These are phyloP conservation scores for Endoconidiophora polonica DNA, from an alignment of 2,329 filamentous ascomycete species.

Conservation along the genomic window DNA sequence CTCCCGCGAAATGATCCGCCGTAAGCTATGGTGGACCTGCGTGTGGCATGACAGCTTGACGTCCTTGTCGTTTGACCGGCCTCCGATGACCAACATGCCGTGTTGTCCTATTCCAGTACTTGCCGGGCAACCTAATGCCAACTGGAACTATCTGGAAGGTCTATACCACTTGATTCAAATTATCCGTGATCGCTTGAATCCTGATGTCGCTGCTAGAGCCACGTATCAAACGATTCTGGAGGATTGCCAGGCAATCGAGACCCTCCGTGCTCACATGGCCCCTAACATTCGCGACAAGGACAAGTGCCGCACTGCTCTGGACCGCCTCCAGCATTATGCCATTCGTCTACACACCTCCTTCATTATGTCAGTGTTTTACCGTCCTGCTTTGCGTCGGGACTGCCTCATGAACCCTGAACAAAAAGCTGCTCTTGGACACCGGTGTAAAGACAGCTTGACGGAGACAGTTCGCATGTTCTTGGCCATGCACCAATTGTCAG, in stretches of 20 bases:
- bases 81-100: conserved; percentile 45
- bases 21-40: conserved; percentile 47
- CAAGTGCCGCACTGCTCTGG: conserved; percentile 44
- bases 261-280: conserved; percentile 30
- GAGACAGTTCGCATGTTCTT: conserved; percentile 54
- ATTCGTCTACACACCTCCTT: conserved; percentile 49
- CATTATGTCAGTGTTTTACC: conserved; percentile 47
- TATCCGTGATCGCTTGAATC: conserved; percentile 40
- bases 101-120: conserved; percentile 36
- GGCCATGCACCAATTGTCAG: conserved; percentile 50
- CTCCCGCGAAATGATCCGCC: conserved; percentile 36
- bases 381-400: conserved; percentile 41
- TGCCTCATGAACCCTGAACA: conserved; percentile 34
- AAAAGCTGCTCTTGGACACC: conserved; percentile 36
- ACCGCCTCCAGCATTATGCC: conserved; percentile 47
- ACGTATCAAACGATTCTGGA: conserved; percentile 39
- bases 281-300: conserved; percentile 42
- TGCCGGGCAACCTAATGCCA: conserved; percentile 26
- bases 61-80: conserved; percentile 49
- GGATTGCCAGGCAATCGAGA: conserved; percentile 38
- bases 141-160: conserved; percentile 43
- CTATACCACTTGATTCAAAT: conserved; percentile 49
- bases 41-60: conserved; percentile 52
- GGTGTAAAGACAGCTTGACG: conserved; percentile 44
- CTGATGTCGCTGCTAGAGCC: conserved; percentile 32